Percentiles rank a stretch among this genome's conserved stretches.
Conservation (phyloP, 805 yeast genomes). For the Dipodascopsis uninucleata region DNA sequence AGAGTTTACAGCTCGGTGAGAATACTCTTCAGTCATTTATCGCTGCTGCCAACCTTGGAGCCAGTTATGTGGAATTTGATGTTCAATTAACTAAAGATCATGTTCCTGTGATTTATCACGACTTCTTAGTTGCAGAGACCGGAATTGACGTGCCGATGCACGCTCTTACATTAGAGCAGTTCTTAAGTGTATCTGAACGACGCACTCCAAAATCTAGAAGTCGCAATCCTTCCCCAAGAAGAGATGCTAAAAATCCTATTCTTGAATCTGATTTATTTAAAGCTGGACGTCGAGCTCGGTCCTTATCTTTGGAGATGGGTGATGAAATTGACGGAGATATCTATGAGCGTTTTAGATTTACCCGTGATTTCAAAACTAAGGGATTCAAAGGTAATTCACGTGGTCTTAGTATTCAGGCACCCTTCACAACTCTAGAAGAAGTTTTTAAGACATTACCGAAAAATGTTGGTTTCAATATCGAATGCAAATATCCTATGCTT, state of each 20-base stretch:
- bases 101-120: conserved; percentile 92
- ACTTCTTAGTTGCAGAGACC: conserved; percentile 88
- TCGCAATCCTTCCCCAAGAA: conserved; percentile 26
- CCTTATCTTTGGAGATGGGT: conserved; percentile 41
- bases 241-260: conserved; percentile 3
- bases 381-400: conserved; percentile 91
- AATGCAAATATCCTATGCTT: conserved; percentile 87
- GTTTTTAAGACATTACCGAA: conserved; percentile 76
- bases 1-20: conserved; percentile 87
- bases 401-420: conserved; percentile 85
- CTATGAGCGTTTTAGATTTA: conserved; percentile 69
- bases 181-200: conserved; percentile 47
- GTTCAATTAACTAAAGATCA: conserved; percentile 90
- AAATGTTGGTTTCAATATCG: conserved; percentile 88
- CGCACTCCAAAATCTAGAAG: conserved; percentile 24
- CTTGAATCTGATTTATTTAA: conserved; percentile 7
- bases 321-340: conserved; percentile 36
- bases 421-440: conserved; percentile 84
- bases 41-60: conserved; percentile 94
- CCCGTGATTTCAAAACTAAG: conserved; percentile 81
- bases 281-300: conserved; percentile 37
- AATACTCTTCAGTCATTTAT: conserved; percentile 92
- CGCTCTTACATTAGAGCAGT: conserved; percentile 82
- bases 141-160: conserved; percentile 98
- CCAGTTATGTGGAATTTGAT: conserved; percentile 94